A percentile compares a stretch with the other conserved stretches of the same genome.
These are phyloP conservation scores for Podaxis sp. DNA, from an alignment of 768 basidiomycete species.

Conservation along the genomic window DNA sequence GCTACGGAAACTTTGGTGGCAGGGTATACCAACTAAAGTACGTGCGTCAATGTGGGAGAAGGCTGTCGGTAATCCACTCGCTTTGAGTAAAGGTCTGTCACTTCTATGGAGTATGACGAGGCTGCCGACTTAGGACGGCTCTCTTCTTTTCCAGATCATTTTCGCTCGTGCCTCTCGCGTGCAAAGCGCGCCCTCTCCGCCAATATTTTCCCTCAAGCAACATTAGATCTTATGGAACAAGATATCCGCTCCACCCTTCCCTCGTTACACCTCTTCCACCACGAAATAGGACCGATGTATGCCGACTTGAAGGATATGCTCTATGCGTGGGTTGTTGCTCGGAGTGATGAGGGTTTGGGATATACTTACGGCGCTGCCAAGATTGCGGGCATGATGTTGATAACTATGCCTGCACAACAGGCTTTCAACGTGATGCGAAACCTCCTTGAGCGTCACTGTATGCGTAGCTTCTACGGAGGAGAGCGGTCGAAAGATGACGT, in stretches of 20 bases:
- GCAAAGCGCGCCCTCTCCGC: conserved; percentile 69
- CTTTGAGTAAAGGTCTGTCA: conserved; percentile 72
- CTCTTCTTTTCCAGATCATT: conserved; percentile 53
- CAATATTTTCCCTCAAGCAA: conserved; percentile 65
- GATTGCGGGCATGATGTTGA: conserved; percentile 82
- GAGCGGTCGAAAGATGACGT: conserved; percentile 74
- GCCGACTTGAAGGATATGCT: conserved; percentile 81
- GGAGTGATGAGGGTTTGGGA: conserved; percentile 79
- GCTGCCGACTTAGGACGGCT: background rate
- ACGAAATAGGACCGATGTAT: conserved; percentile 75
- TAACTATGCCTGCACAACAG: conserved; percentile 75
- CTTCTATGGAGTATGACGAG: background rate
- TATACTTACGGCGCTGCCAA: conserved; percentile 70
- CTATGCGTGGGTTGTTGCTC: conserved; percentile 84
- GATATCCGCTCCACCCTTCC: conserved; percentile 78
- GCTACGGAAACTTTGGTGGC: conserved; percentile 82
- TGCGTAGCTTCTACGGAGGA: conserved; percentile 84
- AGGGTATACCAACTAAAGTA: conserved; percentile 80
- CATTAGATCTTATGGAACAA: conserved; percentile 63
- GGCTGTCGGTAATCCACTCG: conserved; percentile 82
- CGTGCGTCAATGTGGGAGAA: conserved; percentile 81
- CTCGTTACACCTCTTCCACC: conserved; percentile 76
- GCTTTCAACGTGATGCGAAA: conserved; percentile 86
- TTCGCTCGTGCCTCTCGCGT: conserved; percentile 66
- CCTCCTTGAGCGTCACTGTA: conserved; percentile 78